Conservation (phyloP, 2,329 filamentous ascomycete genomes). For the Verticillium klebahnii region DNA sequence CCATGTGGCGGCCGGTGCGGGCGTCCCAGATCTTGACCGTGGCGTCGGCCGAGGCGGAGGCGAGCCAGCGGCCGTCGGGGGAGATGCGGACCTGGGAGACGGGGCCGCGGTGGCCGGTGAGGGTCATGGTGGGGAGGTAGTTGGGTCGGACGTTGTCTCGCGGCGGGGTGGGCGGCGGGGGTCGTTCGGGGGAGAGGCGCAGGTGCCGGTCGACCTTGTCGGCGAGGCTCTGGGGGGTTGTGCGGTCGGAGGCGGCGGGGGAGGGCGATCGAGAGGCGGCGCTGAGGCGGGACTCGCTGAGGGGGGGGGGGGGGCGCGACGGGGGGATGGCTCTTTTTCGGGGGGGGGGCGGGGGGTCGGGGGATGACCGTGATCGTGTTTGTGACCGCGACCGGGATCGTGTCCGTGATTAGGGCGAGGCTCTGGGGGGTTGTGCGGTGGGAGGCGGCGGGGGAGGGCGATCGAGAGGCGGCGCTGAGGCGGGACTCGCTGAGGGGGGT, state of each 20-base stretch:
- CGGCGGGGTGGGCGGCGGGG: slow-evolving; percentile 28
- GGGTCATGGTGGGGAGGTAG: slow-evolving; percentile 65
- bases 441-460: slow-evolving; percentile 20
- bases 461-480: slow-evolving; percentile 8
- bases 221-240: slow-evolving; percentile 13
- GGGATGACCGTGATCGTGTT: slow-evolving; percentile 6
- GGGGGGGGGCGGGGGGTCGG: not conserved
- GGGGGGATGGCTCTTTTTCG: not conserved
- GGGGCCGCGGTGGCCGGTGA: slow-evolving; percentile 73
- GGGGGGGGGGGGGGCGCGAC: not conserved
- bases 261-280: slow-evolving; percentile 16
- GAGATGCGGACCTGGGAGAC: slow-evolving; percentile 87
- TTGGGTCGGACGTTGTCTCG: slow-evolving; percentile 53
- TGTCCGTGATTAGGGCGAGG: too few species aligned
- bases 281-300: not conserved
- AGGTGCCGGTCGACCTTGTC: slow-evolving; percentile 10
- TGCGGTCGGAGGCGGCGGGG: slow-evolving; percentile 20
- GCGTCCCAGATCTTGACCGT: slow-evolving; percentile 92
- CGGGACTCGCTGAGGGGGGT: not conserved
- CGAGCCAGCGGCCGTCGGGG: slow-evolving; percentile 84
- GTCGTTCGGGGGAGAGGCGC: slow-evolving; percentile 15
- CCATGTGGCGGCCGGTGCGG: slow-evolving; percentile 69
- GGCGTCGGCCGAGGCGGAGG: slow-evolving; percentile 82
- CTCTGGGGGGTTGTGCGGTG: slow-evolving; percentile 17
- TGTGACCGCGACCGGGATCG: slow-evolving; percentile 25